Evolutionary conservation across 192 early-diverging fungal genomes (phyloP).

Genomic region (Coemansia sp.): DNA sequence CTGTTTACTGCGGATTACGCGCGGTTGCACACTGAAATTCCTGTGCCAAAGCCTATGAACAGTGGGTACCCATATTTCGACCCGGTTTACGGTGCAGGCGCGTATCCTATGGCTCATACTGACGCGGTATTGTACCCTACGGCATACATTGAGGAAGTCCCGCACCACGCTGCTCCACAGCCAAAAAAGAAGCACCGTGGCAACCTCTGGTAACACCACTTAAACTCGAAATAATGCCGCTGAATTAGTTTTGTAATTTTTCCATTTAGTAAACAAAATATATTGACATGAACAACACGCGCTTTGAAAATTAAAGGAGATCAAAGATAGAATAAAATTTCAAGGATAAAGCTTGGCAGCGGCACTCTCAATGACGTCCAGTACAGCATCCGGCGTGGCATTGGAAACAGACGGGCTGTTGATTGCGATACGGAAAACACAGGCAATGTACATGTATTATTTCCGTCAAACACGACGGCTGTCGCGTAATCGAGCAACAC

Average conservation of each 20-base stretch:
- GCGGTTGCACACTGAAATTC: conserved; percentile 16
- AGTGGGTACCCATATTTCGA: not conserved
- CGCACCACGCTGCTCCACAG: not conserved
- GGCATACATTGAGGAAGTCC: not conserved
- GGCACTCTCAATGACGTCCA: conserved; percentile 59
- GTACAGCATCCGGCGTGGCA: conserved; percentile 53
- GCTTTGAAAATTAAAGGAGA: too few relatives aligned
- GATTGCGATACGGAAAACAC: not conserved
- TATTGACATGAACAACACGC: too few relatives aligned
- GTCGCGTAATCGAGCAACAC: conserved; percentile 68
- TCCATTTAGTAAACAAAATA: too few relatives aligned
- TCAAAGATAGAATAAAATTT: too few relatives aligned
- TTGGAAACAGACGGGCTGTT: conserved; percentile 59
- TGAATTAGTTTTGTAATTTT: too few relatives aligned
- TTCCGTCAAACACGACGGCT: not conserved
- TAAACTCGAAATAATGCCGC: too few relatives aligned
- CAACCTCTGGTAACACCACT: not conserved
- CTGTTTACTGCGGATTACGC: too few relatives aligned
- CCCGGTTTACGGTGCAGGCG: not conserved
- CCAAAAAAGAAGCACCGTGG: not conserved
- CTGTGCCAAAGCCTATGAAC: not conserved
- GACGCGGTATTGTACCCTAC: not conserved
- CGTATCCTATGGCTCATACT: not conserved
- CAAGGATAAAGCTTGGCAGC: conserved; percentile 2
- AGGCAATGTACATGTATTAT: too few relatives aligned